phyloP scores from a whole-genome alignment of 345 rosid species.

The Lagerstroemia speciosa region DNA sequence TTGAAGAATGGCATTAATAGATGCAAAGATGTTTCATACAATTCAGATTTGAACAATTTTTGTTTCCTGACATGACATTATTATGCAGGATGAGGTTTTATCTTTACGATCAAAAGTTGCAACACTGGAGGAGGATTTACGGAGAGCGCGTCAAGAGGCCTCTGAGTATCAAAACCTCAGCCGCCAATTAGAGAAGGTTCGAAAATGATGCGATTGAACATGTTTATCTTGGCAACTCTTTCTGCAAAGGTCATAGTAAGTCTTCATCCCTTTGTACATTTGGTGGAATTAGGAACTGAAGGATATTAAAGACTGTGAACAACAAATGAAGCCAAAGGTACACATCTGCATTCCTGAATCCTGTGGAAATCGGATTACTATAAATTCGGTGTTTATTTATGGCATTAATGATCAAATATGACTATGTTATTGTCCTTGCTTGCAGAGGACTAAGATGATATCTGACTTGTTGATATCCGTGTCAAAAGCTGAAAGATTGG shows the following conservation, averaged over 20 bases:
- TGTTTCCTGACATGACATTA: slow-evolving; percentile 9
- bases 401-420: neutral
- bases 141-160: slow-evolving; percentile 62
- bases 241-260: slow-evolving; percentile 2
- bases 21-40: neutral
- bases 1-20: neutral
- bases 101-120: slow-evolving; percentile 59
- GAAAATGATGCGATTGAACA: slow-evolving; percentile 5
- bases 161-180: slow-evolving; percentile 43
- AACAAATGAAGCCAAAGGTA: slow-evolving; percentile 90
- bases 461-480: slow-evolving; percentile 92
- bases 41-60: neutral
- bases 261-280: slow-evolving; percentile 2
- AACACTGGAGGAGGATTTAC: slow-evolving; percentile 70
- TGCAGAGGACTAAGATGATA: slow-evolving; percentile 84
- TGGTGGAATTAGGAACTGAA: slow-evolving; percentile 61
- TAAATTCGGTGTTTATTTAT: neutral
- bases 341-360: neutral
- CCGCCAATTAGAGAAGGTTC: slow-evolving; percentile 72
- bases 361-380: neutral
- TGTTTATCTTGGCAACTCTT: slow-evolving; percentile 7
- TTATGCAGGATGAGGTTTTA: slow-evolving; percentile 58
- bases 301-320: slow-evolving; percentile 73
- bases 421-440: slow-evolving; percentile 12
- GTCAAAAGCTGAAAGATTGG: slow-evolving; percentile 95